These are phyloP conservation scores for Cryptococcus wingfieldii DNA, from an alignment of 1,284 basidiomycete species.

Conservation along the genomic window DNA sequence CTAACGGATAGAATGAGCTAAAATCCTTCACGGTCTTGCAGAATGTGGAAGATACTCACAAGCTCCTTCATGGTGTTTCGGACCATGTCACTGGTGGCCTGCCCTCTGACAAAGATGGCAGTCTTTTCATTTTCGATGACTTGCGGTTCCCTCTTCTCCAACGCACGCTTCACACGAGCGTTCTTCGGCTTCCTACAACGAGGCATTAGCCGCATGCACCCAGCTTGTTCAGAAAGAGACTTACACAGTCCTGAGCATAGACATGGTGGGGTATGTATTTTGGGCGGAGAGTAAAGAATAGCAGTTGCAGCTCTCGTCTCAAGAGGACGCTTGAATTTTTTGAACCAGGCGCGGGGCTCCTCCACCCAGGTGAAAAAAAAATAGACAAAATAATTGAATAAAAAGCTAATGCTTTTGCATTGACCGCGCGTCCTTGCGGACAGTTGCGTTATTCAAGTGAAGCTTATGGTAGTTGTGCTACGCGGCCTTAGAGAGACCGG, in stretches of 20 bases:
- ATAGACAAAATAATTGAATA: background rate
- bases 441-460: background rate
- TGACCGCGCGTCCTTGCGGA: background rate
- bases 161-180: conserved; percentile 89
- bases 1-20: conserved; percentile 49
- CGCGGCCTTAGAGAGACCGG: background rate
- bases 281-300: background rate
- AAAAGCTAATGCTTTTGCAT: background rate
- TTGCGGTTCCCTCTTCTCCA: conserved; percentile 82
- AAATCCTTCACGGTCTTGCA: background rate
- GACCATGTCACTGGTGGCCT: conserved; percentile 75
- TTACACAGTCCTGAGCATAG: conserved; percentile 48
- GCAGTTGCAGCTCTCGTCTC: background rate
- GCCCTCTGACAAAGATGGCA: conserved; percentile 85
- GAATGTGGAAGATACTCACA: conserved; percentile 54
- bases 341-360: background rate
- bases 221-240: conserved; percentile 2
- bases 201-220: background rate
- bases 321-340: background rate
- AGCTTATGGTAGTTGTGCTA: background rate
- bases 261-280: conserved; percentile 30
- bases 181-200: conserved; percentile 83
- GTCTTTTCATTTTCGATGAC: conserved; percentile 79
- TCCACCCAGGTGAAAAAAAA: background rate
- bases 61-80: conserved; percentile 81